Evolutionary conservation across 2,329 filamentous ascomycete species (phyloP).

Genomic region (Phialophora tarda): DNA sequence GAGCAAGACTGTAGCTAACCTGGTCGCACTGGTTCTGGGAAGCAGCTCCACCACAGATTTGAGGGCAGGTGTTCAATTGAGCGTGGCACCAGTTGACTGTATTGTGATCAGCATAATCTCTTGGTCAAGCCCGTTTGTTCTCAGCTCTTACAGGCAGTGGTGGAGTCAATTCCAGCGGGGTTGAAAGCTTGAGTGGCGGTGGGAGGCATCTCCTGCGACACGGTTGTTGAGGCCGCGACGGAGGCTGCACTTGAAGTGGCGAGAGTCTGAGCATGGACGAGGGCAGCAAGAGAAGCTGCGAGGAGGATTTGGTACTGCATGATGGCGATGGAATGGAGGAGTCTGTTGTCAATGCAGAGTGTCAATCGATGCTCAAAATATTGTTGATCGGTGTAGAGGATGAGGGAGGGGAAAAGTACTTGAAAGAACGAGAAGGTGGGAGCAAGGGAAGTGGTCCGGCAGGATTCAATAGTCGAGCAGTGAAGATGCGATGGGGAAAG

Average conservation of each 20-base stretch:
- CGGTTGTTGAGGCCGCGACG: slow-evolving; percentile 37
- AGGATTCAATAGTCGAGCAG: slow-evolving; percentile 18
- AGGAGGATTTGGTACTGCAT: slow-evolving; percentile 38
- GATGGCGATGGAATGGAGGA: slow-evolving; percentile 27
- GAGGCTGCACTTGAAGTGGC: slow-evolving; percentile 38
- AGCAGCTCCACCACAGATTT: slow-evolving; percentile 61
- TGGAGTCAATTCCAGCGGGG: slow-evolving; percentile 26
- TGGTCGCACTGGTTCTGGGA: slow-evolving; percentile 61
- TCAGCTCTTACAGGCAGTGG: slow-evolving; percentile 35
- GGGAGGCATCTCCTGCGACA: slow-evolving; percentile 39
- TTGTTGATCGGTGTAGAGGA: slow-evolving; percentile 23
- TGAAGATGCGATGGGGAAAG: slow-evolving; percentile 15
- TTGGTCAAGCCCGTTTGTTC: not conserved
- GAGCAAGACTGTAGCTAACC: slow-evolving; percentile 60
- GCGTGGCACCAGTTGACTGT: slow-evolving; percentile 63
- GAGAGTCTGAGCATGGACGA: slow-evolving; percentile 34
- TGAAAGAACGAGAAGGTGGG: slow-evolving; percentile 17
- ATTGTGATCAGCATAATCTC: slow-evolving; percentile 10
- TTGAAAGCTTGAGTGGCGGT: slow-evolving; percentile 37
- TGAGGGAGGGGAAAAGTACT: slow-evolving; percentile 15
- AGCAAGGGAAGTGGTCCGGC: slow-evolving; percentile 17
- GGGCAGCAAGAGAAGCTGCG: slow-evolving; percentile 32
- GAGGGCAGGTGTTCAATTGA: slow-evolving; percentile 64
- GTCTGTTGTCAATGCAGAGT: slow-evolving; percentile 28
- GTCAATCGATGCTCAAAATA: slow-evolving; percentile 34